Conservation (phyloP, 139 green algal genomes). For the Monoraphidium neglectum region DNA sequence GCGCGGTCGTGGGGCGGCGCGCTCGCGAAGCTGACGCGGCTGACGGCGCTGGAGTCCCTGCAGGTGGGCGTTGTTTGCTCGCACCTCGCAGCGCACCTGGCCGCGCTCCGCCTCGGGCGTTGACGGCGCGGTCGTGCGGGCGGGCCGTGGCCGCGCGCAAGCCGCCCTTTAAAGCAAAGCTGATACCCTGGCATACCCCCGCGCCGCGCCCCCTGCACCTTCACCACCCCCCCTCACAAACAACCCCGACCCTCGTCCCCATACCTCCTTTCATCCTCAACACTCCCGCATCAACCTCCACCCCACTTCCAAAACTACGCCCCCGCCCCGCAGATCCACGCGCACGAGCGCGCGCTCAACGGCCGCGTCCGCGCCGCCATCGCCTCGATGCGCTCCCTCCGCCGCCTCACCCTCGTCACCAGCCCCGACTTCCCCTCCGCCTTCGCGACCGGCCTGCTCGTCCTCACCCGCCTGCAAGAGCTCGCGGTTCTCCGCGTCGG, state of each 20-base stretch:
- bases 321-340: neutral
- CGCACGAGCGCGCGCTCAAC: constrained; percentile 27
- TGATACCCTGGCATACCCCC: too few relatives aligned
- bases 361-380: constrained; percentile 18
- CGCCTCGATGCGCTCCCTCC: constrained; percentile 10
- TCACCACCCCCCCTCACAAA: too few relatives aligned
- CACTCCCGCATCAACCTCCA: too few relatives aligned
- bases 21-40: constrained; percentile 12
- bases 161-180: too few relatives aligned
- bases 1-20: neutral
- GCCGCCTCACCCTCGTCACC: constrained; percentile 21
- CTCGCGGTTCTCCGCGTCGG: constrained; percentile 25
- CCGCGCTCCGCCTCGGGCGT: too few relatives aligned
- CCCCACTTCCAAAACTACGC: too few relatives aligned
- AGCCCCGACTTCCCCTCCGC: constrained; percentile 24
- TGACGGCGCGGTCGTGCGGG: too few relatives aligned
- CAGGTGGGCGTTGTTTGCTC: constrained; percentile 3
- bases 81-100: too few relatives aligned
- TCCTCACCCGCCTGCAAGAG: constrained; percentile 16
- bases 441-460: constrained; percentile 16
- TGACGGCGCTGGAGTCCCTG: neutral
- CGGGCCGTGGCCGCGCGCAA: too few relatives aligned
- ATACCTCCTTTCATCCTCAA: too few relatives aligned
- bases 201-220: too few relatives aligned
- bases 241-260: too few relatives aligned